Percentiles rank a stretch among this genome's conserved stretches.
Conservation (phyloP, 2,329 filamentous ascomycete species). For the Chaetomium globosum region DNA sequence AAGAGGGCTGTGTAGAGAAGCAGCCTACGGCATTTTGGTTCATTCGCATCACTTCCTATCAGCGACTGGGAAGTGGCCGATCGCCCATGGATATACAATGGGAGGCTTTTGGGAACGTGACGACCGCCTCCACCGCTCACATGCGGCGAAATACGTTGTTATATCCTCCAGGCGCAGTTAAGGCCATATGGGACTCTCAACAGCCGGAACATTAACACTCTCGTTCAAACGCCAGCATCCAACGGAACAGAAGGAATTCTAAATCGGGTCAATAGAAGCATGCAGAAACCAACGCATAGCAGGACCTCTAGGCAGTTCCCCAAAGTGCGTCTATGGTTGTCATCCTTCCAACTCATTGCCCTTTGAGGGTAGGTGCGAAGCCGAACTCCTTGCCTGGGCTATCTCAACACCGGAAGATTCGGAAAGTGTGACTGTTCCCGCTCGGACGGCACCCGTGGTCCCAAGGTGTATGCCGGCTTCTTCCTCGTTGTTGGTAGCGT, state of each 20-base stretch:
- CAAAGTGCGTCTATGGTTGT: not conserved
- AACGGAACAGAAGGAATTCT: slow-evolving; percentile 1
- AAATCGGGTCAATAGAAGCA: not conserved
- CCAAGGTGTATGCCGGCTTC: not conserved
- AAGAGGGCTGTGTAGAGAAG: not conserved
- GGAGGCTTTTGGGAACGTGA: not conserved
- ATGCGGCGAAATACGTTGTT: not conserved
- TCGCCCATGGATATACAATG: not conserved
- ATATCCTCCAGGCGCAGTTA: slow-evolving; percentile 5
- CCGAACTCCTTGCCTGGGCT: slow-evolving; percentile 1
- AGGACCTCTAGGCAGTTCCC: not conserved
- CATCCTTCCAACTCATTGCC: slow-evolving; percentile 2
- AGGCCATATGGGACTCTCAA: slow-evolving; percentile 2
- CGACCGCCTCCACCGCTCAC: not conserved
- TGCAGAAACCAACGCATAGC: slow-evolving; percentile 1
- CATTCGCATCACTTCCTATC: slow-evolving; percentile 7
- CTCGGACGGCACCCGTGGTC: not conserved
- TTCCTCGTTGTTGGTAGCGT: not conserved
- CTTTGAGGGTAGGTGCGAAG: not conserved
- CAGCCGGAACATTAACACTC: not conserved
- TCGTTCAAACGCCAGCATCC: not conserved
- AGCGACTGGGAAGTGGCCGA: slow-evolving; percentile 3
- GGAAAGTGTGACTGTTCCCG: not conserved
- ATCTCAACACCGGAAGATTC: not conserved
- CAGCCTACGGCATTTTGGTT: not conserved